Evolutionary conservation across 2,329 filamentous ascomycete genomes (phyloP).

Genomic region (Byssothecium circinans): DNA sequence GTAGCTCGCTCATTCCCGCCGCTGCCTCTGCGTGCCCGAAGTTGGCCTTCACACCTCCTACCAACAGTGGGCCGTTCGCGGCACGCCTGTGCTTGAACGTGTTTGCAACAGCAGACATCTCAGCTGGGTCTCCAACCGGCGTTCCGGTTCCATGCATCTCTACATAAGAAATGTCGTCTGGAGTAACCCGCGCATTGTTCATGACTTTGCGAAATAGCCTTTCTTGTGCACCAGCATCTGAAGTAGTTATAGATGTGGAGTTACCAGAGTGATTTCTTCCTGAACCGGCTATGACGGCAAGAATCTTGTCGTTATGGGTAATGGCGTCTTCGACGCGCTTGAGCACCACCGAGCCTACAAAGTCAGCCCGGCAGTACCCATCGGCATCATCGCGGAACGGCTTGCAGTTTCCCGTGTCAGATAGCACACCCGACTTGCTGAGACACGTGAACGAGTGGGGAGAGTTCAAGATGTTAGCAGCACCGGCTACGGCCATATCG

Average conservation of each 20-base stretch:
- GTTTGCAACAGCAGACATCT: slow-evolving; percentile 19
- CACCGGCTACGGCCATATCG: slow-evolving; percentile 31
- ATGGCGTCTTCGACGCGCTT: slow-evolving; percentile 40
- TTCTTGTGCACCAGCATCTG: slow-evolving; percentile 22
- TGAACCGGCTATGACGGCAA: slow-evolving; percentile 33
- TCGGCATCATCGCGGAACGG: slow-evolving; percentile 36
- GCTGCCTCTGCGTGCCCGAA: slow-evolving; percentile 41
- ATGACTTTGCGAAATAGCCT: background rate
- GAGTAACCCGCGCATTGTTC: slow-evolving; percentile 38
- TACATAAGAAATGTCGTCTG: slow-evolving; percentile 27
- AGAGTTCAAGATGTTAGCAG: slow-evolving; percentile 27
- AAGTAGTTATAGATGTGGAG: slow-evolving; percentile 28
- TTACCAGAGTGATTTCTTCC: slow-evolving; percentile 48
- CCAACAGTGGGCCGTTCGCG: slow-evolving; percentile 13
- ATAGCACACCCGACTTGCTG: slow-evolving; percentile 26
- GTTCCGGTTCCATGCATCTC: slow-evolving; percentile 38
- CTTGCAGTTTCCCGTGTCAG: slow-evolving; percentile 32
- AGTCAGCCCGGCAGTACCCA: slow-evolving; percentile 40
- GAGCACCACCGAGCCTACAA: slow-evolving; percentile 31
- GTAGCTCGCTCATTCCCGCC: slow-evolving; percentile 30
- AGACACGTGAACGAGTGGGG: slow-evolving; percentile 36
- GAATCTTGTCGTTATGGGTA: slow-evolving; percentile 40
- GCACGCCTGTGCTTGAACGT: slow-evolving; percentile 13
- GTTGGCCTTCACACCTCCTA: slow-evolving; percentile 38
- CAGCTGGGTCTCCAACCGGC: slow-evolving; percentile 28